Evolutionary conservation across 495 filamentous ascomycete species (phyloP), one percentile per base, ranked within the genome.

Genomic region (Aeminium ludgeri): DNA sequence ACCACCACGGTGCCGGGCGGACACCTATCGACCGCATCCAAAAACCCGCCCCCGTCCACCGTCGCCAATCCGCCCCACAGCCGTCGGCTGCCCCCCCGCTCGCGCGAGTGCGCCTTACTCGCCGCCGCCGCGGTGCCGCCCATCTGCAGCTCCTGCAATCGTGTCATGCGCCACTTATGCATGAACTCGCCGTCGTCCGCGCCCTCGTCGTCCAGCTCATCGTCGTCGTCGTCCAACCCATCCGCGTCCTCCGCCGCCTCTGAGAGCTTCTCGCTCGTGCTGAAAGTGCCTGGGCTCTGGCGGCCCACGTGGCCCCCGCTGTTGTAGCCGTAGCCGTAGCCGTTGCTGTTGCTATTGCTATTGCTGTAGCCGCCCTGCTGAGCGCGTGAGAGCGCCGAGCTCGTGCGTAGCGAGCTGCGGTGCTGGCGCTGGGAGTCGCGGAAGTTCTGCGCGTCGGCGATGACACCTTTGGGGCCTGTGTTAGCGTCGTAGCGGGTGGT

Each of bases 381-480:
- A n/a, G n/a, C n/a, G n/a, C n/a, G n/a, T n/a, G n/a, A n/a, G n/a
- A n/a, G n/a, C n/a, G n/a, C n/a, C n/a, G n/a, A n/a, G n/a, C n/a
- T n/a, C n/a, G n/a, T n/a, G n/a, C n/a, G n/a, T n/a, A n/a, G n/a
- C n/a, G n/a, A n/a, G n/a, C n/a, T 53, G 34, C 68, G 48, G 55
- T 59, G 61, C 59, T 63, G 65, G 64, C 69, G 79, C 38, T 74
- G 74, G 10, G 86, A 84, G 39, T 76, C 73, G 60, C 95, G 86
- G 55, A 86, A 96, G 39, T 82, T 77, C 46, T 82, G 73, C 18
- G 89, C 89, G 55, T 97, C 89, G 49, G 91, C 86, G 46, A 97
- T 95, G 58, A 97, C 89, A 49, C 89, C 89, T 64, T 96, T 96
- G 41, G 94, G 91, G 19, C 89, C 89, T n/a, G 91, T 91, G 52